Evolutionary conservation across 2,329 filamentous ascomycete species (phyloP), one percentile per base, ranked within the genome.

Genomic region (Capronia americana): DNA sequence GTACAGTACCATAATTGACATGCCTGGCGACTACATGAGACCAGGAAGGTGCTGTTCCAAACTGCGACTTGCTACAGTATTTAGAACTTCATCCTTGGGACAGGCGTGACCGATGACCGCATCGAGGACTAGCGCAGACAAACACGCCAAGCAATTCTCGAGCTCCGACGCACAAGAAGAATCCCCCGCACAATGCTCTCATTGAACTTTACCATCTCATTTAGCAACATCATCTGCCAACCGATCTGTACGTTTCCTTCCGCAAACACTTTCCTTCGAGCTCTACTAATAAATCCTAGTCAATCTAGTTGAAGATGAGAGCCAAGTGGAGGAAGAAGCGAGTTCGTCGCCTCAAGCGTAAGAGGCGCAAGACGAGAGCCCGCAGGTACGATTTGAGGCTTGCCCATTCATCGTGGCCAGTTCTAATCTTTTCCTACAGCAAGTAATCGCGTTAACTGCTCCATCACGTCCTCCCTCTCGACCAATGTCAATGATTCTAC

Each of bases 241-340:
- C 61, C 55, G 41, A 57, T 64, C 55, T 61, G 60, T 66, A 66
- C 38, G 63, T 69, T 30, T 20, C 32, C 38, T 24, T 4, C 51
- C 24, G 20, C 44, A 24, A 14, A 28, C 64, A 23, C n/a, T 23
- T 14, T 24, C 57, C 17, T 17, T 56, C 48, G 46, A 57, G 24
- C 44, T 17, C 26, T 53, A 53, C 65, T 69, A 34, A 69, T 64
- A 46, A n/a, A 14, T 23, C n/a, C 11, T 28, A 69, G 67, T 67
- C 65, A 28, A 57, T 61, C 67, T 66, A 67, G 28, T n/a, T 62
- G 64, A 71, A 71, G 69, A 90, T 90, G 88, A 90, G 94, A 95
- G 93, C 93, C 82, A 98, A 98, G 88, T 98, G 95, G 95, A 95
- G 94, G 88, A 99, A 99, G 92, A 99, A 99, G 94, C 89, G 95